Percentiles rank a stretch among this genome's conserved stretches.
Evolutionary conservation across 495 filamentous ascomycete genomes (phyloP).

Genomic region (Aspergillus sparsus): DNA sequence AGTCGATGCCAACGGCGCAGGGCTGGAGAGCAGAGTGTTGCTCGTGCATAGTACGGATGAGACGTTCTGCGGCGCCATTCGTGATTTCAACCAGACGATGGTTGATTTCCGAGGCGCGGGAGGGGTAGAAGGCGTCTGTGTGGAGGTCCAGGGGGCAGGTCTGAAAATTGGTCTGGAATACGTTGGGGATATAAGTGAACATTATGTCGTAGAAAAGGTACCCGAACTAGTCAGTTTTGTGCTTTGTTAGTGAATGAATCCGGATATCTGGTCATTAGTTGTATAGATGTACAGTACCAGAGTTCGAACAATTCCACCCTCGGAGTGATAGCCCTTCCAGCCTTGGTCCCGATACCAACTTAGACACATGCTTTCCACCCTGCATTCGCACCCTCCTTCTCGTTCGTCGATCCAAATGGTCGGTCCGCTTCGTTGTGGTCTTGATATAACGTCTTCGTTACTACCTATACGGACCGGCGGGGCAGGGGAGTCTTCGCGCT

Average conservation of each 20-base stretch:
- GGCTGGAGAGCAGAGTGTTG: conserved; percentile 67
- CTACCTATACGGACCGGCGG: conserved; percentile 15
- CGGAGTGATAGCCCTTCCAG: conserved; percentile 93
- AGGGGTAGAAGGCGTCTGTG: conserved; percentile 90
- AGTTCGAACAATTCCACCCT: conserved; percentile 87
- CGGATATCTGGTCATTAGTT: background rate
- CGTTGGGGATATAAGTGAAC: conserved; percentile 91
- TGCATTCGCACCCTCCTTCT: conserved; percentile 67
- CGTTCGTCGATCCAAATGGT: conserved; percentile 84
- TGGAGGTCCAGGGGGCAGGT: conserved; percentile 91
- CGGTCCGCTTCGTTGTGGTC: conserved; percentile 59
- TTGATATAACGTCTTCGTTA: conserved; percentile 27
- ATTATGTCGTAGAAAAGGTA: conserved; percentile 93
- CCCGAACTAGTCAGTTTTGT: conserved; percentile 56
- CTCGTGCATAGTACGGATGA: conserved; percentile 67
- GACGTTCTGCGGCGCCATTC: conserved; percentile 67
- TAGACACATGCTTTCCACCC: conserved; percentile 91
- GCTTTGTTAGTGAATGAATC: background rate
- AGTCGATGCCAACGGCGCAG: conserved; percentile 87
- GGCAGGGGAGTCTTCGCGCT: conserved; percentile 47
- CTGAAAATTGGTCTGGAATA: conserved; percentile 94
- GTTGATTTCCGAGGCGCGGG: conserved; percentile 85
- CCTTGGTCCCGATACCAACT: conserved; percentile 78
- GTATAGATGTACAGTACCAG: conserved; percentile 44
- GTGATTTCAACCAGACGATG: conserved; percentile 79